Evolutionary conservation across 306 rosid species (phyloP).

Genomic region (cucumber (Cucumis sativus)): Cucumber_9930_V3 NC_026661.2:18014501-18015000

Average conservation of each 20-base stretch:
- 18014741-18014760: not conserved
- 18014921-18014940: conserved; percentile 17
- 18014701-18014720: not conserved
- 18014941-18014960: conserved; percentile 25
- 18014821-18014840: conserved; percentile 11
- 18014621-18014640: conserved; percentile 16
- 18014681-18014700: conserved; percentile 21
- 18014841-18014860: not conserved
- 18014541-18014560: conserved; percentile 50
- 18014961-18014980: not conserved
- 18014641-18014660: conserved; percentile 12
- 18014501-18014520: conserved; percentile 69
- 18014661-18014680: conserved; percentile 9
- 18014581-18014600: conserved; percentile 63
- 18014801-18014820: conserved; percentile 13
- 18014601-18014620: conserved; percentile 92
- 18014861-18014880: not conserved
- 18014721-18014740: not conserved
- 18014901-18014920: conserved; percentile 13
- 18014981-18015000: conserved; percentile 19
- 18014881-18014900: conserved; percentile 11
- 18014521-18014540: conserved; percentile 53
- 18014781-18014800: conserved; percentile 13
- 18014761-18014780: not conserved
- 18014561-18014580: conserved; percentile 54